A percentile compares a stretch with the other conserved stretches of the same genome.
phyloP scores from a whole-genome alignment of 1,284 basidiomycete species.

The Spongiforma sp. region DNA sequence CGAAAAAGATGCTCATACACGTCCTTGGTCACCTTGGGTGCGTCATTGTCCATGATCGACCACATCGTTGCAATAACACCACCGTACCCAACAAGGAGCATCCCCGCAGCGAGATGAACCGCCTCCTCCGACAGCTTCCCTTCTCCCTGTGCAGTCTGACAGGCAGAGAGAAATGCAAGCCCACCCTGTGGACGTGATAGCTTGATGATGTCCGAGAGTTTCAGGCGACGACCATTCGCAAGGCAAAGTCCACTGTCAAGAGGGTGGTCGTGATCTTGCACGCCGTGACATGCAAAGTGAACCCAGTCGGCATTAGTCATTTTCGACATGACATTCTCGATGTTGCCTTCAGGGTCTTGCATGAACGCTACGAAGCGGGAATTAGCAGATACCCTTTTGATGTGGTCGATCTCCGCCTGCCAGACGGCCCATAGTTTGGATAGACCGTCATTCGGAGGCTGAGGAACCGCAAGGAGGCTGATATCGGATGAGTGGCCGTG shows the following conservation, averaged over 20 bases:
- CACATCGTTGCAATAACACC: background rate
- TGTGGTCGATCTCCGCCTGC: background rate
- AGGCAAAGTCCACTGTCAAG: background rate
- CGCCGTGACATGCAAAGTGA: background rate
- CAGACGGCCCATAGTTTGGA: background rate
- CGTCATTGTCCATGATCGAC: background rate
- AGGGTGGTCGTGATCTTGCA: background rate
- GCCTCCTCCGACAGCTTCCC: background rate
- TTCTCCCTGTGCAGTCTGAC: background rate
- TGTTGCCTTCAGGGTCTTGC: background rate
- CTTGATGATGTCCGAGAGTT: background rate
- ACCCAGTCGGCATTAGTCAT: background rate
- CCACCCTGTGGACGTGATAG: background rate
- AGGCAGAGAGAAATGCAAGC: background rate
- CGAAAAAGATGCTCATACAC: background rate
- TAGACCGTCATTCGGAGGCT: no score
- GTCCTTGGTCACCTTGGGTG: background rate
- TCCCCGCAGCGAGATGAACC: background rate
- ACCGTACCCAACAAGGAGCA: background rate
- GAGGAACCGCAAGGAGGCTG: no score
- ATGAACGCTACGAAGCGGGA: background rate
- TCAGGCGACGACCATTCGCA: background rate
- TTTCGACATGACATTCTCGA: background rate
- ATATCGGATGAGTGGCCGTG: no score
- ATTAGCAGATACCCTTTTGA: background rate